phyloP scores from a whole-genome alignment of 768 basidiomycete genomes.

The Clathrus columnatus region DNA sequence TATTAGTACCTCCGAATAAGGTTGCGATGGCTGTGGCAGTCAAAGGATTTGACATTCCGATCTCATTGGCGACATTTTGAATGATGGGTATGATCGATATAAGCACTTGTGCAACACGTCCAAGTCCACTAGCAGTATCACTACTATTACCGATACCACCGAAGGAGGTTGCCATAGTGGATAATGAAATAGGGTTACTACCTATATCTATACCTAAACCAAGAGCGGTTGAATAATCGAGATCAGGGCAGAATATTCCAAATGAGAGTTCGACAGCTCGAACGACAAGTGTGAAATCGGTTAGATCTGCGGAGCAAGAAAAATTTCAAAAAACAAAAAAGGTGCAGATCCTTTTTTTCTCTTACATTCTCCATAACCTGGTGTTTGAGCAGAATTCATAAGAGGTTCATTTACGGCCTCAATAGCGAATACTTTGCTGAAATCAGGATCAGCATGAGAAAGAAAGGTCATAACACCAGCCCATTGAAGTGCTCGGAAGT shows the following conservation, averaged over 20 bases:
- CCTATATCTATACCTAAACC: slow-evolving; percentile 8
- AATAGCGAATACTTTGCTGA: slow-evolving; percentile 56
- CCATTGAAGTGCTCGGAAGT: slow-evolving; percentile 73
- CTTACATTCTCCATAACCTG: slow-evolving; percentile 63
- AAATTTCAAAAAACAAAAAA: neutral
- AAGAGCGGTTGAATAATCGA: neutral
- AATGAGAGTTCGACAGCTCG: slow-evolving; percentile 56
- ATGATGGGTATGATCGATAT: slow-evolving; percentile 2
- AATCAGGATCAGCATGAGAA: slow-evolving; percentile 59
- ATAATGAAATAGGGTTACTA: slow-evolving; percentile 18
- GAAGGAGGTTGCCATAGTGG: neutral
- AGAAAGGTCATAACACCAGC: slow-evolving; percentile 70
- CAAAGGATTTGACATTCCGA: slow-evolving; percentile 19
- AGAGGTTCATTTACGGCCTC: slow-evolving; percentile 75
- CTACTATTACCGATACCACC: neutral
- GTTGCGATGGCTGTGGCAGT: slow-evolving; percentile 15
- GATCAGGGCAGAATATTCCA: slow-evolving; percentile 32
- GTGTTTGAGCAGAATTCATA: slow-evolving; percentile 60
- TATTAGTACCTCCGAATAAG: slow-evolving; percentile 13
- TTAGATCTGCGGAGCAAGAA: slow-evolving; percentile 42
- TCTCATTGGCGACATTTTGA: slow-evolving; percentile 20
- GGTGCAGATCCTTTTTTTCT: neutral
- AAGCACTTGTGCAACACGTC: slow-evolving; percentile 6
- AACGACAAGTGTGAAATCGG: slow-evolving; percentile 57
- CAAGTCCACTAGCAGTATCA: neutral